Conservation (phyloP, 805 yeast species). For the Kodamaea jinghongensis region DNA sequence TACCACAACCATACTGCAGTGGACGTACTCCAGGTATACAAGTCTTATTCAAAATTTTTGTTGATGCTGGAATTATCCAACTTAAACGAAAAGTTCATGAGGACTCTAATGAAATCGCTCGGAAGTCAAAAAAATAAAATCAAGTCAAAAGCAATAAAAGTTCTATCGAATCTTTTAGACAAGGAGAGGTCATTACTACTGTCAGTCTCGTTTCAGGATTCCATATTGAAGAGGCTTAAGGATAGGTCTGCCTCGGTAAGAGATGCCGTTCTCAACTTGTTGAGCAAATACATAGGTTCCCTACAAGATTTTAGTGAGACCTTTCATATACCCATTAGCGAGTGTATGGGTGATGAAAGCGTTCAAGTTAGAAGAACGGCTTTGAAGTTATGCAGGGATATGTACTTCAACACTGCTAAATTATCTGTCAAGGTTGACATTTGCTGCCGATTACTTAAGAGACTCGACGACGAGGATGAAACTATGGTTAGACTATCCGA, state of each 20-base stretch:
- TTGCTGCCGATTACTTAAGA: constrained; percentile 49
- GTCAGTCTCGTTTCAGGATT: constrained; percentile 47
- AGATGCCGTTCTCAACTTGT: constrained; percentile 70
- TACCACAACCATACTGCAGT: constrained; percentile 23
- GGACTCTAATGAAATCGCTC: constrained; percentile 39
- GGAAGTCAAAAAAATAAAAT: constrained; percentile 31
- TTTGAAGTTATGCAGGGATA: constrained; percentile 46
- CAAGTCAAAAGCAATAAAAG: constrained; percentile 59
- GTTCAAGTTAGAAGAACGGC: constrained; percentile 63
- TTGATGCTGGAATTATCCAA: constrained; percentile 29
- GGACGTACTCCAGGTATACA: background rate
- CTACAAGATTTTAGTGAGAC: constrained; percentile 46
- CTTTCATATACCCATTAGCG: constrained; percentile 50
- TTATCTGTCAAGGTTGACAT: constrained; percentile 37
- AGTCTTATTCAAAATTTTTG: constrained; percentile 22
- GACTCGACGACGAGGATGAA: constrained; percentile 72
- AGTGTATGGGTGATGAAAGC: constrained; percentile 56
- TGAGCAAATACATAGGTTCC: constrained; percentile 46
- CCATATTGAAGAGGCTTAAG: constrained; percentile 49
- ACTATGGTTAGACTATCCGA: constrained; percentile 37
- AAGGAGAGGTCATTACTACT: constrained; percentile 52
- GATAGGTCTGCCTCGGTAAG: constrained; percentile 72
- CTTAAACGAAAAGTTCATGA: constrained; percentile 53
- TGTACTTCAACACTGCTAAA: constrained; percentile 41
- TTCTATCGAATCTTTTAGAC: constrained; percentile 53